Percentiles rank a stretch among this genome's conserved stretches.
These are phyloP conservation scores for Phytophthora niederhauseri DNA, from an alignment of 352 stramenopile species.

Conservation along the genomic window DNA sequence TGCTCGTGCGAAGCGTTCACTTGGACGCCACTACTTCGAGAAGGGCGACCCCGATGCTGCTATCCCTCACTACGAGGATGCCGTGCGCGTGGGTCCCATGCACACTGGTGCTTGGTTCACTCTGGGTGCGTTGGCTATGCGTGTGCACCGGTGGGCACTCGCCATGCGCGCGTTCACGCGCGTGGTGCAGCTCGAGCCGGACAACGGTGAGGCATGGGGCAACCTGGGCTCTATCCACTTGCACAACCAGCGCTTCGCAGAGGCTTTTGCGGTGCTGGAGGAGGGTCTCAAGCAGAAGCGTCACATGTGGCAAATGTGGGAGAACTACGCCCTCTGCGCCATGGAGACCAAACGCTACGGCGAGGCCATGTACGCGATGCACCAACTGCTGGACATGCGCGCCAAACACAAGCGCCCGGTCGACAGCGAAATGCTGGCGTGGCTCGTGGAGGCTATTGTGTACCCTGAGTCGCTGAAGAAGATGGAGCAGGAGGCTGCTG, in stretches of 20 bases:
- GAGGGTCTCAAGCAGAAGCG: slow-evolving; percentile 92
- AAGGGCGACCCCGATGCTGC: slow-evolving; percentile 79
- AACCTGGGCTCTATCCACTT: slow-evolving; percentile 96
- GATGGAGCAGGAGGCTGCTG: slow-evolving; percentile 43
- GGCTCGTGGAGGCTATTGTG: slow-evolving; percentile 83
- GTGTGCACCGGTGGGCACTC: slow-evolving; percentile 82
- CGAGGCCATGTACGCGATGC: slow-evolving; percentile 84
- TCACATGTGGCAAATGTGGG: slow-evolving; percentile 94
- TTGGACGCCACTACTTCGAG: slow-evolving; percentile 92
- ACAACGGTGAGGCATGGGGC: slow-evolving; percentile 95
- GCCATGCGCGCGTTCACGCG: slow-evolving; percentile 92
- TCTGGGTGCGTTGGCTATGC: slow-evolving; percentile 93
- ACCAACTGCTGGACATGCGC: slow-evolving; percentile 83
- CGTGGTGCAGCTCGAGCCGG: slow-evolving; percentile 94
- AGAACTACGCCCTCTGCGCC: slow-evolving; percentile 88
- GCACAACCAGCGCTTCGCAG: slow-evolving; percentile 69
- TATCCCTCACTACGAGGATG: slow-evolving; percentile 84
- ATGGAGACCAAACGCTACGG: slow-evolving; percentile 79
- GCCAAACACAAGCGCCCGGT: slow-evolving; percentile 81
- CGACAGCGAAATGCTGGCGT: slow-evolving; percentile 80
- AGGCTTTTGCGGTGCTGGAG: slow-evolving; percentile 84
- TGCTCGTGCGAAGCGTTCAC: slow-evolving; percentile 91
- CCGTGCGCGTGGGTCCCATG: slow-evolving; percentile 90
- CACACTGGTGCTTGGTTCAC: slow-evolving; percentile 94
- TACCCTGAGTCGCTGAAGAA: slow-evolving; percentile 59